A percentile compares a stretch with the other conserved stretches of the same genome.
Conservation (phyloP, 192 early-diverging fungal genomes). For the Dissophora ornata region DNA sequence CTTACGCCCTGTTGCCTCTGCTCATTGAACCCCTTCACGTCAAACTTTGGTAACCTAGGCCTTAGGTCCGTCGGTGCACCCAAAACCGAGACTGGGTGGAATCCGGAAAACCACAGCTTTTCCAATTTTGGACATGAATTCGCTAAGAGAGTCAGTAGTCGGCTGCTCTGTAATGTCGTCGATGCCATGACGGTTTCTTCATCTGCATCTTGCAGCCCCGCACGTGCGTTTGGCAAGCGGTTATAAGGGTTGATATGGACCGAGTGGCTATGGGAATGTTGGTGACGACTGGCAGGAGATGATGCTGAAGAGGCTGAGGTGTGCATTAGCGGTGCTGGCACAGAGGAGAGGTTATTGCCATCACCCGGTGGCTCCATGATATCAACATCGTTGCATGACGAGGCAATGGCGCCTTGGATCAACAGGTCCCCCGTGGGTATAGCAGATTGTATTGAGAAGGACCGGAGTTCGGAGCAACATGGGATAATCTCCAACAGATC, state of each 20-base stretch:
- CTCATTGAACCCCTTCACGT: slow-evolving; percentile 5
- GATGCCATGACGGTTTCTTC: slow-evolving; percentile 40
- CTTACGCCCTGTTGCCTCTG: neutral
- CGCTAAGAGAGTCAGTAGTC: slow-evolving; percentile 16
- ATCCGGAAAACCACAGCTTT: slow-evolving; percentile 39
- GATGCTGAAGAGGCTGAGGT: neutral
- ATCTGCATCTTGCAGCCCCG: slow-evolving; percentile 20
- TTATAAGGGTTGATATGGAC: slow-evolving; percentile 23
- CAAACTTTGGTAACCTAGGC: slow-evolving; percentile 8
- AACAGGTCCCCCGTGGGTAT: slow-evolving; percentile 41
- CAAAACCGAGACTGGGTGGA: slow-evolving; percentile 43
- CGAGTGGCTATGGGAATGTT: slow-evolving; percentile 19
- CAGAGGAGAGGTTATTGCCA: neutral
- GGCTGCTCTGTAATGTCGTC: slow-evolving; percentile 22
- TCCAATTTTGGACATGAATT: slow-evolving; percentile 43
- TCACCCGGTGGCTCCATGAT: slow-evolving; percentile 8
- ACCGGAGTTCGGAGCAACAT: slow-evolving; percentile 43
- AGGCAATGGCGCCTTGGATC: slow-evolving; percentile 19
- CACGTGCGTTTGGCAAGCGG: neutral
- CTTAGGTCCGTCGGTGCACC: slow-evolving; percentile 41
- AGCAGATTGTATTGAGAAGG: slow-evolving; percentile 28
- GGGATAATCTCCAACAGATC: slow-evolving; percentile 40
- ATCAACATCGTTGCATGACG: slow-evolving; percentile 29
- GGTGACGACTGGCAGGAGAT: neutral
- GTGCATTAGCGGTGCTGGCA: neutral